Evolutionary conservation across 768 basidiomycete genomes (phyloP).

Genomic region (Xanthoconium stramineum): DNA sequence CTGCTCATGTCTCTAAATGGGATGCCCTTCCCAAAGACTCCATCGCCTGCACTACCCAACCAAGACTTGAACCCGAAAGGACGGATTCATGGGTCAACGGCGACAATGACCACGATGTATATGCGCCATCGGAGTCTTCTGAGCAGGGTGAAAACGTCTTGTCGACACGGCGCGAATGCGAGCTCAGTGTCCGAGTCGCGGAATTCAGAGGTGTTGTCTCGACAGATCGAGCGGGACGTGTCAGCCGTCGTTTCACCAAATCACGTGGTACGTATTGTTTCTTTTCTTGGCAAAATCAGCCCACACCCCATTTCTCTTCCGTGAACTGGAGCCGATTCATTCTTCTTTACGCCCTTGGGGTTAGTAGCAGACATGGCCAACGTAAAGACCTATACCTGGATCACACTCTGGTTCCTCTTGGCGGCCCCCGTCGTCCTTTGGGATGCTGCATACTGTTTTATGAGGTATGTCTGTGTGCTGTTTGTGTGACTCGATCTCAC

Average conservation of each 20-base stretch:
- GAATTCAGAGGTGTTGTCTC: no score
- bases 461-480: slow-evolving; percentile 46
- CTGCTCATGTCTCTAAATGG: slow-evolving; percentile 30
- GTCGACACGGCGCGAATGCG: background rate
- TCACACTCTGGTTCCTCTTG: slow-evolving; percentile 67
- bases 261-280: slow-evolving; percentile 3
- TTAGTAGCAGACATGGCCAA: slow-evolving; percentile 36
- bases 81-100: background rate
- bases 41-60: background rate
- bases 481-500: background rate
- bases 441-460: slow-evolving; percentile 81
- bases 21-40: slow-evolving; percentile 12
- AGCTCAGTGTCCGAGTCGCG: background rate
- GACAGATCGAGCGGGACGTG: background rate
- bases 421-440: slow-evolving; percentile 54
- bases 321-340: background rate
- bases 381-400: slow-evolving; percentile 52
- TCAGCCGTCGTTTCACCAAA: background rate
- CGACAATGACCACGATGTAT: background rate
- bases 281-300: background rate
- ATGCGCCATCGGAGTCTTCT: background rate
- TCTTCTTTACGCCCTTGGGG: background rate
- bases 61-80: background rate
- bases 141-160: background rate
- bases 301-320: background rate